Conservation (phyloP, 495 filamentous ascomycete species). For the Penicillium coprophilum region DNA sequence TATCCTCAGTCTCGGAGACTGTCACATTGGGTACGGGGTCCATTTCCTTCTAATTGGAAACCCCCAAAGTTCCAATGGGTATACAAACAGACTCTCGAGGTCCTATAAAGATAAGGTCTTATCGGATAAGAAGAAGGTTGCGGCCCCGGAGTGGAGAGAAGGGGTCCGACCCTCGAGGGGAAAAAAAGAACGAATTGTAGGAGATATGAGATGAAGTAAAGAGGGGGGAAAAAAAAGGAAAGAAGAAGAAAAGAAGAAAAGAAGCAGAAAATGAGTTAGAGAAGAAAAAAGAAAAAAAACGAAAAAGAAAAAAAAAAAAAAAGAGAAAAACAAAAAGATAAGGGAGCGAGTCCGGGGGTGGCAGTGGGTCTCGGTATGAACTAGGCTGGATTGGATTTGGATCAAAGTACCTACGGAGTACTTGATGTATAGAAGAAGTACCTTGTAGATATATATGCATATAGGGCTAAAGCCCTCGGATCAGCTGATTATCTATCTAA, state of each 20-base stretch:
- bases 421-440: too few relatives aligned
- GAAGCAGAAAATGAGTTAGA: too few relatives aligned
- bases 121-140: conserved; percentile 16
- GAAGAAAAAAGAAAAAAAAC: background rate
- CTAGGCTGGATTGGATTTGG: too few relatives aligned
- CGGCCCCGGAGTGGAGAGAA: conserved; percentile 5
- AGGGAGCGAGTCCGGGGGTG: conserved; percentile 19
- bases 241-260: too few relatives aligned
- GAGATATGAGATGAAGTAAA: too few relatives aligned
- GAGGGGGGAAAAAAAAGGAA: conserved; percentile 6
- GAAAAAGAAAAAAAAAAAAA: background rate
- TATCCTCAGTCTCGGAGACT: conserved; percentile 4
- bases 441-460: too few relatives aligned
- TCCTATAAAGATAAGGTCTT: conserved; percentile 23
- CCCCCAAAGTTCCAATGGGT: background rate
- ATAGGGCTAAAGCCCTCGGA: too few relatives aligned
- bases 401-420: too few relatives aligned
- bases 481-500: too few relatives aligned
- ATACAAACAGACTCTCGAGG: background rate
- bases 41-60: conserved; percentile 17
- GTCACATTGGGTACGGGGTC: conserved; percentile 18
- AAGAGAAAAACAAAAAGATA: background rate
- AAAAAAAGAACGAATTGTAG: background rate
- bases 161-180: background rate
- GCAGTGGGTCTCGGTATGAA: too few relatives aligned